Percentiles rank a stretch among this genome's conserved stretches.
Conservation (phyloP, 352 stramenopile genomes). For the Globisporangium carolinianum region DNA sequence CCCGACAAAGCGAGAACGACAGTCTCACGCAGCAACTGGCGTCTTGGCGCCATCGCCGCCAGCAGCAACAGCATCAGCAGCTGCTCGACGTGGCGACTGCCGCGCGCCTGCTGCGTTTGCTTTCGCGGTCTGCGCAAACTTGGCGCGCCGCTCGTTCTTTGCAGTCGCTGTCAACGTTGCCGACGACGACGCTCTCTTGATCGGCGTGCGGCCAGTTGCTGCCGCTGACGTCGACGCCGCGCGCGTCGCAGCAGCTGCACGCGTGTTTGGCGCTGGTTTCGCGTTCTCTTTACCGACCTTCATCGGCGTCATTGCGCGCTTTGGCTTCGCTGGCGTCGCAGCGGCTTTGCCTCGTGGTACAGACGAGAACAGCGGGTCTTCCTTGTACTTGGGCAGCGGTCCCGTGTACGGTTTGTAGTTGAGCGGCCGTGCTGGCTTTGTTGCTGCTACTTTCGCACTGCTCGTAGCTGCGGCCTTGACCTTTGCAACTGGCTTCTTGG, state of each 20-base stretch:
- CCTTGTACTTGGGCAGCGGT: slow-evolving; percentile 44
- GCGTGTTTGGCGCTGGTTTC: slow-evolving; percentile 11
- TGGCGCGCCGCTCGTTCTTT: slow-evolving; percentile 29
- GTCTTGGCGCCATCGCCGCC: too few species aligned
- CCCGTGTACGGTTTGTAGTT: slow-evolving; percentile 67
- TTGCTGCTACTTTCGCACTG: background rate
- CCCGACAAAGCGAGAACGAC: too few species aligned
- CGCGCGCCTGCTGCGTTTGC: slow-evolving; percentile 13
- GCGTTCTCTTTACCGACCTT: slow-evolving; percentile 17
- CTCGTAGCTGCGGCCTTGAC: background rate
- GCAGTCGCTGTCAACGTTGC: slow-evolving; percentile 4
- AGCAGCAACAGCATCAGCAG: background rate
- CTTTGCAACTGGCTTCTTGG: slow-evolving; percentile 1
- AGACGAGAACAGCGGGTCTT: slow-evolving; percentile 59
- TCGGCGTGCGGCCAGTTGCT: slow-evolving; percentile 14
- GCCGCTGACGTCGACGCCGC: slow-evolving; percentile 15
- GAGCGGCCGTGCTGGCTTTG: slow-evolving; percentile 8
- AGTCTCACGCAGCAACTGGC: too few species aligned
- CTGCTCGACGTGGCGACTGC: slow-evolving; percentile 7
- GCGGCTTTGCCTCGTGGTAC: slow-evolving; percentile 5
- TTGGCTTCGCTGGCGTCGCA: slow-evolving; percentile 18
- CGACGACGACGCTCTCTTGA: slow-evolving; percentile 18
- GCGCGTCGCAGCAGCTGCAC: slow-evolving; percentile 14
- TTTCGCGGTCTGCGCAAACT: slow-evolving; percentile 35
- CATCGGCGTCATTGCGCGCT: slow-evolving; percentile 10